Base-by-base conservation (phyloP, 176 grass and related monocot genomes). In the Phoenix dactylifera region DNA sequence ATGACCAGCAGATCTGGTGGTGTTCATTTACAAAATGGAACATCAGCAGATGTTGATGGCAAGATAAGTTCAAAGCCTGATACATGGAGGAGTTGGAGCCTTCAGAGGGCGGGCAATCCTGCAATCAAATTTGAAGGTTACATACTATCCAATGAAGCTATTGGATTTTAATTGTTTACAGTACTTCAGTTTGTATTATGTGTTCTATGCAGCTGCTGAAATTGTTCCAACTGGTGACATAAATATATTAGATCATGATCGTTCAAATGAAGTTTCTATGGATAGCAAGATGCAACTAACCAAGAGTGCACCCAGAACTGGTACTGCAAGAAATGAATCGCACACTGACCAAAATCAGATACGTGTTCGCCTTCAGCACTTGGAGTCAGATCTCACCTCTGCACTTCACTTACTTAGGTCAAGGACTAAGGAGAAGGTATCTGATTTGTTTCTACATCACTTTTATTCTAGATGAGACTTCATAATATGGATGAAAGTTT, bases 381-480 rank as follows among this genome's bases (percentile, higher is more conserved):
- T 98, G 67, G 93, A 92, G 60, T 63, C 77, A 29, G 82, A 84
- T 74, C 87, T 98, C 76, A 83, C 64, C 51, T 52, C 70, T 52
- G 62, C 83, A 72, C 80, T 86, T 49, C 65, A 76, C 22, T 80
- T 73, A 62, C 39, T 92, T 66, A 88, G 81, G 69, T 92, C 76
- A 57, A 98, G 64, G 86, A 75, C 78, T 22, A 83, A 89, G 60
- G 66, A 89, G 32, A 49, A 85, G 76, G 93, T 98, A 62, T 80
- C 65, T 44, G 35, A 12, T 44, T 44, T 44, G 10, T 44, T 44
- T 44, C 35, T 44, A 12, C 10, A 12, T 44, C 7, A 12, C 35
- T 44, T 44, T 44, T 14, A 44, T 44, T 44, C 35, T 12, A 44
- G 35, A 9, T 44, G 35, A 44, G 35, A 12, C 35, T 44, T 44